Conservation (phyloP, 2,329 filamentous ascomycete species). For the Epichloe uncinata region DNA sequence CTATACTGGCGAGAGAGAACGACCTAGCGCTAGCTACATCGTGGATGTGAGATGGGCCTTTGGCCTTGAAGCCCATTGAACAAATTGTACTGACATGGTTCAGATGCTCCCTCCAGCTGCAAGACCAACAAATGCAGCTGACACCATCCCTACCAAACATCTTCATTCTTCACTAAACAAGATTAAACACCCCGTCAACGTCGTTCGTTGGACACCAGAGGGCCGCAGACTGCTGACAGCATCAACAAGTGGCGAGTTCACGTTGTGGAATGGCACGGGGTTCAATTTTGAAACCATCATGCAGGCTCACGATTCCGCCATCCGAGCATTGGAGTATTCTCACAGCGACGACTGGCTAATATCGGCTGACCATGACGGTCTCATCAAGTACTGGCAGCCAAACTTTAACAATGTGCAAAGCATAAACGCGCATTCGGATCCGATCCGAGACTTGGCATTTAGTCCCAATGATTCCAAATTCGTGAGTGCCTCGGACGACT, state of each 20-base stretch:
- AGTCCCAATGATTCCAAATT: constrained; percentile 93
- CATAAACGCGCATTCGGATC: constrained; percentile 79
- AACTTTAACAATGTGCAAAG: constrained; percentile 99
- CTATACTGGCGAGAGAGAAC: constrained; percentile 62
- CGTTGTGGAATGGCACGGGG: constrained; percentile 94
- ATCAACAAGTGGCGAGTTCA: constrained; percentile 94
- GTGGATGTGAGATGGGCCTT: constrained; percentile 48
- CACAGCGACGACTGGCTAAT: constrained; percentile 96
- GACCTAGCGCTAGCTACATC: constrained; percentile 80
- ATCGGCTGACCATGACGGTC: constrained; percentile 86
- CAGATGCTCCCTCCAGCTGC: constrained; percentile 82
- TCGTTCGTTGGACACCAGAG: constrained; percentile 95
- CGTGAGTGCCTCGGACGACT: constrained; percentile 89
- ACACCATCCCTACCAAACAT: constrained; percentile 87
- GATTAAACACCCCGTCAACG: constrained; percentile 92
- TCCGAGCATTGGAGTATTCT: constrained; percentile 74
- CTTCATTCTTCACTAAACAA: constrained; percentile 98
- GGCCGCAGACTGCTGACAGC: constrained; percentile 83
- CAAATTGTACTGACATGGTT: constrained; percentile 8
- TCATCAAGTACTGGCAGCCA: constrained; percentile 97
- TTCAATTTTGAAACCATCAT: constrained; percentile 99
- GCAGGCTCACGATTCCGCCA: constrained; percentile 87
- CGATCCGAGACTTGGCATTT: constrained; percentile 84
- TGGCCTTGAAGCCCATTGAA: background rate
- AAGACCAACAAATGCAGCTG: constrained; percentile 58